These are phyloP conservation scores for Phytopythium vexans DNA, from an alignment of 352 stramenopile genomes.

Conservation along the genomic window DNA sequence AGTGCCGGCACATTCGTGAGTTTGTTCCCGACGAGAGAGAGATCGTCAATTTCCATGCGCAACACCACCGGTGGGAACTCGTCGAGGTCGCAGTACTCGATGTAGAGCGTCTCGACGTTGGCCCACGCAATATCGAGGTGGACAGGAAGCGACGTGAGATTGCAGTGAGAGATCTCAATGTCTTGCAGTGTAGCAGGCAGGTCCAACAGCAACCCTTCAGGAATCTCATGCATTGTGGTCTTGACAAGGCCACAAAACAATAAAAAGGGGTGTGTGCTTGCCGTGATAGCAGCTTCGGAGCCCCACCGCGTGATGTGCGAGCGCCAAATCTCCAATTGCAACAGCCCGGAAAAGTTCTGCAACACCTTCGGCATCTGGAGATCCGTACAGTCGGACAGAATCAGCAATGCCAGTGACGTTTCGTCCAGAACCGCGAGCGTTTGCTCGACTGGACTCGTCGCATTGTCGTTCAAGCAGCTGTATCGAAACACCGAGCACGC, in stretches of 20 bases:
- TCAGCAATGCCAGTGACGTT: slow-evolving; percentile 5
- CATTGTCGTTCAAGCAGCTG: slow-evolving; percentile 14
- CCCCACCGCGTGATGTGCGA: slow-evolving; percentile 16
- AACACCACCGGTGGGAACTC: slow-evolving; percentile 8
- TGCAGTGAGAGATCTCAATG: slow-evolving; percentile 17
- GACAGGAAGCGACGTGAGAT: slow-evolving; percentile 11
- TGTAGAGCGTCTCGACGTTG: slow-evolving; percentile 11
- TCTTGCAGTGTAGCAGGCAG: slow-evolving; percentile 15
- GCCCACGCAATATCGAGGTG: slow-evolving; percentile 14
- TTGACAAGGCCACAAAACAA: slow-evolving; percentile 15
- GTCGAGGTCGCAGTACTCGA: slow-evolving; percentile 14
- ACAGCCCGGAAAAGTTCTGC: slow-evolving; percentile 11
- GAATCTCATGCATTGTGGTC: slow-evolving; percentile 9
- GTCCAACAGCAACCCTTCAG: slow-evolving; percentile 6
- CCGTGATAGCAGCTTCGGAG: slow-evolving; percentile 7
- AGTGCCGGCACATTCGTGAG: slow-evolving; percentile 3
- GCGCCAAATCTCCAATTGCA: slow-evolving; percentile 23
- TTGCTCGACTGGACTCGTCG: background rate
- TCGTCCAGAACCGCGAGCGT: too few species aligned
- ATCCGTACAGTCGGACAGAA: slow-evolving; percentile 16
- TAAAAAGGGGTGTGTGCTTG: slow-evolving; percentile 5
- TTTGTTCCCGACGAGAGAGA: slow-evolving; percentile 17
- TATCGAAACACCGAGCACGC: slow-evolving; percentile 8
- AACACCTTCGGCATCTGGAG: slow-evolving; percentile 11
- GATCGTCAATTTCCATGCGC: slow-evolving; percentile 6